Evolutionary conservation across 2,329 filamentous ascomycete genomes (phyloP).

Genomic region (Fusarium beomiforme): DNA sequence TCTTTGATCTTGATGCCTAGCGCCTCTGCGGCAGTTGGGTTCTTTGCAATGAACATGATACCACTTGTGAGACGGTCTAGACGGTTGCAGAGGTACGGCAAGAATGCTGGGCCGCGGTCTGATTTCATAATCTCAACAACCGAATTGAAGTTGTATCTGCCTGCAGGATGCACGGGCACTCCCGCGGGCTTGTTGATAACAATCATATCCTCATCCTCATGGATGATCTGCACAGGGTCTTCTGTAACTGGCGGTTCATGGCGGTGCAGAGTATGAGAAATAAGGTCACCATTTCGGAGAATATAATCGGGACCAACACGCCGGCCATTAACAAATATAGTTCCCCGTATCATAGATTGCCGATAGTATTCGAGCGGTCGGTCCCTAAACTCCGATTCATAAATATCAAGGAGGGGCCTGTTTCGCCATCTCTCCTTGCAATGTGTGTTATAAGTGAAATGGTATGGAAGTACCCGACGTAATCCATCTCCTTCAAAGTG

Average conservation of each 20-base stretch:
- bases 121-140: constrained; percentile 92
- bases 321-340: constrained; percentile 83
- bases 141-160: constrained; percentile 95
- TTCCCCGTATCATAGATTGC: constrained; percentile 81
- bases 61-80: constrained; percentile 93
- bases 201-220: constrained; percentile 92
- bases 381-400: constrained; percentile 91
- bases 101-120: constrained; percentile 68
- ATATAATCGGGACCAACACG: constrained; percentile 72
- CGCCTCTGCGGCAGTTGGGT: constrained; percentile 78
- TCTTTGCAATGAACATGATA: constrained; percentile 98
- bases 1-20: constrained; percentile 80
- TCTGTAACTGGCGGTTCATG: constrained; percentile 94
- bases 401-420: constrained; percentile 84
- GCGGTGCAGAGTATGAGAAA: constrained; percentile 92
- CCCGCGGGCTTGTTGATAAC: constrained; percentile 98
- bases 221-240: constrained; percentile 81
- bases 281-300: constrained; percentile 87
- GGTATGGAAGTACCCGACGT: constrained; percentile 85
- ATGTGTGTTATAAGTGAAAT: constrained; percentile 94
- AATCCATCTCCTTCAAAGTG: constrained; percentile 80
- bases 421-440: constrained; percentile 95
- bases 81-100: constrained; percentile 83
- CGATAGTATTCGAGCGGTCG: constrained; percentile 87
- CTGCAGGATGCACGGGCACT: constrained; percentile 93